Evolutionary conservation across 805 yeast genomes (phyloP).

Genomic region (Saturnispora quitensis): DNA sequence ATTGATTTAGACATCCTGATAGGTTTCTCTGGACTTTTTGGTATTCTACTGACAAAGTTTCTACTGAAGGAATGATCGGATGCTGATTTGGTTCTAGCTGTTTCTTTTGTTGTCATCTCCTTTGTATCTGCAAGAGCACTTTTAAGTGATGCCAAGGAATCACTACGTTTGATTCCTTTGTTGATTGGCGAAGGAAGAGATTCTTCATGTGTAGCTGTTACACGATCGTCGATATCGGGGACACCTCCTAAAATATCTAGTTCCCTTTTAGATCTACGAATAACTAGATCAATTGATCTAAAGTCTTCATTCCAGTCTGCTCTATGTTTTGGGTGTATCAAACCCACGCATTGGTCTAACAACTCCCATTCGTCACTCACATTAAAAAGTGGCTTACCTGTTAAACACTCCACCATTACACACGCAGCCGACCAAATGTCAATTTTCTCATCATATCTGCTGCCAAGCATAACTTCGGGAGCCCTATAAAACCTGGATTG

Average conservation of each 20-base stretch:
- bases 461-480: slow-evolving; percentile 67
- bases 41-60: background rate
- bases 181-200: background rate
- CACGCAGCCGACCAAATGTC: slow-evolving; percentile 94
- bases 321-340: background rate
- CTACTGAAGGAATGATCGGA: background rate
- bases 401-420: slow-evolving; percentile 79
- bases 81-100: background rate
- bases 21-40: background rate
- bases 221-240: slow-evolving; percentile 1
- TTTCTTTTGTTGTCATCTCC: too few relatives aligned
- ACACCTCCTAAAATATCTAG: slow-evolving; percentile 6
- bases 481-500: slow-evolving; percentile 70
- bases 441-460: slow-evolving; percentile 44
- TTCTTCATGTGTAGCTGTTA: background rate
- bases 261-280: background rate
- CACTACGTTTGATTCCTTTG: background rate
- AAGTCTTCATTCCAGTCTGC: background rate
- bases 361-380: slow-evolving; percentile 43
- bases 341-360: slow-evolving; percentile 29
- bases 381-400: slow-evolving; percentile 40
- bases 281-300: background rate
- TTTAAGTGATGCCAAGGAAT: background rate
- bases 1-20: background rate
- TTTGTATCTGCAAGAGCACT: background rate